Evolutionary conservation across 768 basidiomycete genomes (phyloP).

Genomic region (Phylloporus scabripes): DNA sequence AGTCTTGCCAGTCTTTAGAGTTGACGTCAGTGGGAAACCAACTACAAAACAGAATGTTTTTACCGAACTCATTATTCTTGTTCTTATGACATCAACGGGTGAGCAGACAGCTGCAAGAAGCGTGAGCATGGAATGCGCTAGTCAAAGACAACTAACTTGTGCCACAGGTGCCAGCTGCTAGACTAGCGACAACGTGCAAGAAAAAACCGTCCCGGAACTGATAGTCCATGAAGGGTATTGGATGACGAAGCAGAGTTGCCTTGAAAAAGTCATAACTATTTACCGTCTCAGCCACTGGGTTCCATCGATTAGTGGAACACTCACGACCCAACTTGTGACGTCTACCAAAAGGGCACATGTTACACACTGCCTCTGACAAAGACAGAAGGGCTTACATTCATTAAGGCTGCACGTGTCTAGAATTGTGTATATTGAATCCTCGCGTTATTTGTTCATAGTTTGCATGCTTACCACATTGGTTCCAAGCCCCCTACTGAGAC

Average conservation of each 20-base stretch:
- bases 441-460: not conserved
- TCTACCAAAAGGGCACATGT: constrained; percentile 34
- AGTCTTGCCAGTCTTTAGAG: constrained; percentile 44
- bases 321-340: constrained; percentile 81
- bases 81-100: constrained; percentile 71
- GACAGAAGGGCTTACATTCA: constrained; percentile 52
- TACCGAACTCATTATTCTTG: constrained; percentile 74
- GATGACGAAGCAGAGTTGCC: constrained; percentile 44
- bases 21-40: constrained; percentile 1
- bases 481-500: constrained; percentile 67
- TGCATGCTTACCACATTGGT: constrained; percentile 61
- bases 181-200: constrained; percentile 64
- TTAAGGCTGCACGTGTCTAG: constrained; percentile 58
- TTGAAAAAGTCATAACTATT: constrained; percentile 77
- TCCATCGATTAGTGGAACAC: constrained; percentile 24
- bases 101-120: constrained; percentile 60
- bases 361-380: not conserved
- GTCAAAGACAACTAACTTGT: constrained; percentile 51
- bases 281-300: constrained; percentile 1
- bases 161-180: constrained; percentile 67
- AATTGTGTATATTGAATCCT: constrained; percentile 6
- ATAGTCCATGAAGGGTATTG: constrained; percentile 51
- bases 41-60: constrained; percentile 18
- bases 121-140: constrained; percentile 1
- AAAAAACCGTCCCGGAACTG: constrained; percentile 60